phyloP scores from a whole-genome alignment of 148 eudicot species.

The Vaccinium myrtillus region DNA sequence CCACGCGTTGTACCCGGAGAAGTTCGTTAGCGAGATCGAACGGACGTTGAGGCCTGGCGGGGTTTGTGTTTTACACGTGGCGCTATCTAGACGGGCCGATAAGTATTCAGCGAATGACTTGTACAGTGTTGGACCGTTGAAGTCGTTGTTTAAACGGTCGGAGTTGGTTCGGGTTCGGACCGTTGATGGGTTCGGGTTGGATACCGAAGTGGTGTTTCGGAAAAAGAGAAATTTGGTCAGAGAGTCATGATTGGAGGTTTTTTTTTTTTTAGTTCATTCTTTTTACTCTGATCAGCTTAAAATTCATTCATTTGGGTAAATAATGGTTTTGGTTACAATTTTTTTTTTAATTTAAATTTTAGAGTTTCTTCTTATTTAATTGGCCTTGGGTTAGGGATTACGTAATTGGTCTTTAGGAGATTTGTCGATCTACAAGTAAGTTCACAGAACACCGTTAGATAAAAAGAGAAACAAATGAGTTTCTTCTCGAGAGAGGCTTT shows the following conservation, averaged over 20 bases:
- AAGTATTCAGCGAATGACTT: constrained; percentile 88
- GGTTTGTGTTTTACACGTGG: constrained; percentile 75
- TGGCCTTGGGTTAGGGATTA: no score
- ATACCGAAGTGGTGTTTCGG: constrained; percentile 64
- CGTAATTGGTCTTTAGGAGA: no score
- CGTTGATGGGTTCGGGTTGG: constrained; percentile 51
- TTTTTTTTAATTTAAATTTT: no score
- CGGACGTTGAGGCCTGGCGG: constrained; percentile 74
- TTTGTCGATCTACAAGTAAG: no score
- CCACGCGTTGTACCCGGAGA: constrained; percentile 70
- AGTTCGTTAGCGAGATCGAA: constrained; percentile 68
- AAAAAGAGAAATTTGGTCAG: constrained; percentile 20
- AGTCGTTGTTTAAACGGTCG: constrained; percentile 49
- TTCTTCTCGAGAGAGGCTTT: no score
- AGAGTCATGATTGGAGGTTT: not conserved
- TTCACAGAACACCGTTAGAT: no score
- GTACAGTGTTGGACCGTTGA: constrained; percentile 49
- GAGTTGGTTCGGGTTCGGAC: constrained; percentile 51
- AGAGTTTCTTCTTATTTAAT: no score
- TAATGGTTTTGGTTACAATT: not conserved
- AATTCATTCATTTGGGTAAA: not conserved
- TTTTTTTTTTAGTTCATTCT: not conserved
- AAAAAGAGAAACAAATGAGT: no score
- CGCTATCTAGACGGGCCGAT: constrained; percentile 59
- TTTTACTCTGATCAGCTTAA: not conserved